These are phyloP conservation scores for Schwanniomyces polymorphus DNA, from an alignment of 805 yeast species.

Conservation along the genomic window DNA sequence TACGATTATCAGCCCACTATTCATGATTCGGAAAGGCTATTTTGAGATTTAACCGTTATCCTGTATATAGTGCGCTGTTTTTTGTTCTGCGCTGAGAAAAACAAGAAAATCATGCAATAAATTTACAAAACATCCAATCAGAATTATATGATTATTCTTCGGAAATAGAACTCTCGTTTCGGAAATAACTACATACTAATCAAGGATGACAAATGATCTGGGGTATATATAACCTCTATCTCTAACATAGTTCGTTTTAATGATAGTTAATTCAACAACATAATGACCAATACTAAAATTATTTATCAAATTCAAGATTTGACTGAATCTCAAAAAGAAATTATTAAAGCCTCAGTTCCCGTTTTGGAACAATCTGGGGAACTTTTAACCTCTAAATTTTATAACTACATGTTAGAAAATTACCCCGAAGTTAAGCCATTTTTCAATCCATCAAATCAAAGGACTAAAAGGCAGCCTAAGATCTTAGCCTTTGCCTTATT, in stretches of 20 bases:
- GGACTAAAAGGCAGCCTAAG: constrained; percentile 55
- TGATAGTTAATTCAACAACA: background rate
- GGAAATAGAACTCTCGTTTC: background rate
- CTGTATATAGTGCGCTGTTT: background rate
- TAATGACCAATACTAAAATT: constrained; percentile 2
- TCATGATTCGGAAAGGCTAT: background rate
- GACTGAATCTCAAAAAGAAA: constrained; percentile 26
- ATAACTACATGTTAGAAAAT: constrained; percentile 51
- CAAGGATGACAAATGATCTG: too few relatives aligned
- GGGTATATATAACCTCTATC: background rate
- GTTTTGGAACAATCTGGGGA: constrained; percentile 56
- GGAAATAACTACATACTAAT: background rate
- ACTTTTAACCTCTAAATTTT: constrained; percentile 53
- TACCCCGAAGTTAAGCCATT: constrained; percentile 57
- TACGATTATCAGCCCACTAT: background rate
- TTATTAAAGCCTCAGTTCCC: constrained; percentile 53
- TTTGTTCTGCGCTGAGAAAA: background rate
- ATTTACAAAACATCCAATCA: background rate
- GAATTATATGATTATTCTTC: background rate
- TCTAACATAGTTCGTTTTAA: background rate
- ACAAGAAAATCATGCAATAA: too few relatives aligned
- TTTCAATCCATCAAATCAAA: constrained; percentile 63
- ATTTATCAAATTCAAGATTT: constrained; percentile 27
- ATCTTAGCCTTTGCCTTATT: constrained; percentile 63
- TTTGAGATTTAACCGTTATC: background rate